Conservation (phyloP, 73 alveolate species). For the Tetrahymena thermophila region DNA sequence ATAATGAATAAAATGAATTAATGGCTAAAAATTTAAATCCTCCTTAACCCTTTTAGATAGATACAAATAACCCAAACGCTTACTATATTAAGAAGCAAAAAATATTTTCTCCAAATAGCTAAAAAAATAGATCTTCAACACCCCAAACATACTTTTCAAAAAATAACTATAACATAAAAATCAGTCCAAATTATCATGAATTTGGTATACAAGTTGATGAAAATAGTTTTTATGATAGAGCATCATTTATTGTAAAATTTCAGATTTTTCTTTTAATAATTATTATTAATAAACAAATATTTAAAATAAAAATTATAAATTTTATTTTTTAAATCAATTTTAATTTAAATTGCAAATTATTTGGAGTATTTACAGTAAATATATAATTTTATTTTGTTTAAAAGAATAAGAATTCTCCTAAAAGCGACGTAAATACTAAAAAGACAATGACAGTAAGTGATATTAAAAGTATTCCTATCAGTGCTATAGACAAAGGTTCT, state of each 20-base stretch:
- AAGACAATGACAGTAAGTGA: neutral
- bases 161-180: neutral
- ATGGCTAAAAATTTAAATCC: neutral
- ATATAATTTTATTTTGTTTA: neutral
- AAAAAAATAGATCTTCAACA: neutral
- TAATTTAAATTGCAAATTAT: no score
- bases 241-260: neutral
- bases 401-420: neutral
- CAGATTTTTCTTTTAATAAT: neutral
- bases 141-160: neutral
- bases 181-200: neutral
- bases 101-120: neutral
- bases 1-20: neutral
- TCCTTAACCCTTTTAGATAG: neutral
- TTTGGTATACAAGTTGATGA: neutral
- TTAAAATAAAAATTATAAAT: no score
- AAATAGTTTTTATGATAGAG: neutral
- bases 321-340: no score
- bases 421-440: neutral
- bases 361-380: no score
- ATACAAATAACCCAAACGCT: neutral
- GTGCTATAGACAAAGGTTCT: neutral
- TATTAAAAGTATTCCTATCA: neutral
- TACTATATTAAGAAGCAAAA: neutral
- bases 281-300: no score